These are phyloP conservation scores for Linaria vulgaris DNA, from an alignment of 257 asterid species.

Conservation along the genomic window DNA sequence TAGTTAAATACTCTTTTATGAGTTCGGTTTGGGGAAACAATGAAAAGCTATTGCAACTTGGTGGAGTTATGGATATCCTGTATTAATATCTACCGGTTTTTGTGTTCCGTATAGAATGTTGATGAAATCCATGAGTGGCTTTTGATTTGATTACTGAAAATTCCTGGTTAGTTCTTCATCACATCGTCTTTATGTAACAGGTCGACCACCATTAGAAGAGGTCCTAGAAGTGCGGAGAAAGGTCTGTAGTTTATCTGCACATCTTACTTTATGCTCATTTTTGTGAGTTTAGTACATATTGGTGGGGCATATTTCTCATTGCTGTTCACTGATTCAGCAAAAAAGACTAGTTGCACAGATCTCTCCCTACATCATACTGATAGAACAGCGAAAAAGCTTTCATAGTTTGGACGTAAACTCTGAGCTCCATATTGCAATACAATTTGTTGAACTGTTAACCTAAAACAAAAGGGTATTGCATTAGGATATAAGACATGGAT, in stretches of 20 bases:
- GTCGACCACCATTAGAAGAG: conserved; percentile 82
- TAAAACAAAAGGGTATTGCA: neutral
- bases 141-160: too few relatives aligned
- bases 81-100: neutral
- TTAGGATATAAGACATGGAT: too few relatives aligned
- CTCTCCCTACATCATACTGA: neutral
- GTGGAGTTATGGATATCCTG: too few relatives aligned
- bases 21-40: too few relatives aligned
- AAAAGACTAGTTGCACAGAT: neutral
- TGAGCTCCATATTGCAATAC: neutral
- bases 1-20: too few relatives aligned
- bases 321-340: neutral
- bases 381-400: neutral
- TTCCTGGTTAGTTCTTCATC: neutral
- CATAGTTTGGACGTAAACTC: neutral
- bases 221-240: conserved; percentile 72
- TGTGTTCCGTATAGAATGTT: neutral
- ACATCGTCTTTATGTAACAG: conserved; percentile 34
- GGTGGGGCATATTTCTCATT: neutral
- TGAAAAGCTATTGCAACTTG: too few relatives aligned
- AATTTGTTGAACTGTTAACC: neutral
- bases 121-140: neutral
- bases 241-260: conserved; percentile 40
- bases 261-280: neutral
- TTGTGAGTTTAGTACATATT: neutral